Evolutionary conservation across 2,329 filamentous ascomycete species (phyloP), one percentile per base, ranked within the genome.

Genomic region (Conoideocrella luteorostrata): DNA sequence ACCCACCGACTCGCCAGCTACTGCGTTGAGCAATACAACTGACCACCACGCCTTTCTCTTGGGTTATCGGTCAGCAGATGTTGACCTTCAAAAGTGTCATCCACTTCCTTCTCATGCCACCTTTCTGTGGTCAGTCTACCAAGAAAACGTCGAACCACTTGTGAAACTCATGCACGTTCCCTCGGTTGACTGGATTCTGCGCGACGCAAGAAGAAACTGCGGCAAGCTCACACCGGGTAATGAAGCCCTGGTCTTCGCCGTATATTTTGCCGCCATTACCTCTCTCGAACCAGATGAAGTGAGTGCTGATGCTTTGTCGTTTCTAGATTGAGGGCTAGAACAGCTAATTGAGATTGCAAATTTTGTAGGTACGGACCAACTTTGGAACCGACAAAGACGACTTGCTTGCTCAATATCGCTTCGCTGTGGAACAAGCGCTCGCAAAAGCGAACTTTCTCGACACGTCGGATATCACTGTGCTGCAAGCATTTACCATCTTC

Each of bases 1-100:
- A 17, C 70, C 72, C 1, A 65, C 68, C 44, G 54, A 68, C 52
- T 57, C 71, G 45, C 51, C 67, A 22, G 56, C 62, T 18, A 61
- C 63, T 15, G 54, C 60, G 4, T 36, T 50, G 5, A 56, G 60
- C 5, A 51, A 60, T 5, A 43, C 58, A 3, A 50, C 65, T n/a
- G 75, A 79, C 47, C 82, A 87, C 50, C 83, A 88, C 43, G 75
- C 77, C 20, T 90, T 87, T 58, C 70, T 89, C 21, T 76, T 89
- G 49, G 84, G 84, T 7, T 86, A 86, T 58, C 80, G 77, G 47
- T 88, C 84, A 2, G 72, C 76, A n/a, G 78, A 77, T 50, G 80
- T 87, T 21, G 77, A 88, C 52, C 66, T 88, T 50, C 65, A 73
- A 15, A 68, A 72, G 33, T 66, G 85, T 12, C 84, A 88, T 52